A percentile compares a stretch with the other conserved stretches of the same genome.
Evolutionary conservation across 129 eudicot species (phyloP).

Genomic region (Cynara cardunculus): DNA sequence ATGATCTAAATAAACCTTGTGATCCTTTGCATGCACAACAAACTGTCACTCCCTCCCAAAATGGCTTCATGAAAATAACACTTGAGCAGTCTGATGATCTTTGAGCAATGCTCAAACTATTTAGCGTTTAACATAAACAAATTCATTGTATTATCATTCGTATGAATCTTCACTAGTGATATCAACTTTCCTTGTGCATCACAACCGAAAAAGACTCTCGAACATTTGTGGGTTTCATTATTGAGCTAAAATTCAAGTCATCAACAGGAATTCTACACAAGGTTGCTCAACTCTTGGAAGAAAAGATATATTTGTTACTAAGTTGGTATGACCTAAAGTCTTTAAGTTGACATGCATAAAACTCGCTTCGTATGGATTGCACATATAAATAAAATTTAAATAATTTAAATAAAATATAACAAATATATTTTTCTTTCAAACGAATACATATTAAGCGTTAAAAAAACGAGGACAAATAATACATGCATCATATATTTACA

Average conservation of each 20-base stretch:
- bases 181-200: not conserved
- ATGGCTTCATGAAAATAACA: not conserved
- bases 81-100: not conserved
- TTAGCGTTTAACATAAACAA: not conserved
- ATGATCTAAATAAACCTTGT: too few relatives aligned
- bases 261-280: too few relatives aligned
- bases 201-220: not conserved
- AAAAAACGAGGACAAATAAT: not conserved
- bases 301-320: too few relatives aligned
- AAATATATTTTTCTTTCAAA: not conserved
- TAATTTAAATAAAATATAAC: not conserved
- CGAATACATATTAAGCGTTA: not conserved
- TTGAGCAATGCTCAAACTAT: not conserved
- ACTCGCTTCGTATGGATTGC: not conserved
- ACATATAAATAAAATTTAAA: not conserved
- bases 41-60: not conserved
- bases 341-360: not conserved
- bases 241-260: too few relatives aligned
- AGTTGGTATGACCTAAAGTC: not conserved
- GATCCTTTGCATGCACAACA: not conserved
- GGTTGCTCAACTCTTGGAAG: too few relatives aligned
- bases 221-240: too few relatives aligned
- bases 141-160: not conserved
- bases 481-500: not conserved
- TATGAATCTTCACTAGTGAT: not conserved